Evolutionary conservation across 768 basidiomycete species (phyloP).

Genomic region (Mycena polygramma): DNA sequence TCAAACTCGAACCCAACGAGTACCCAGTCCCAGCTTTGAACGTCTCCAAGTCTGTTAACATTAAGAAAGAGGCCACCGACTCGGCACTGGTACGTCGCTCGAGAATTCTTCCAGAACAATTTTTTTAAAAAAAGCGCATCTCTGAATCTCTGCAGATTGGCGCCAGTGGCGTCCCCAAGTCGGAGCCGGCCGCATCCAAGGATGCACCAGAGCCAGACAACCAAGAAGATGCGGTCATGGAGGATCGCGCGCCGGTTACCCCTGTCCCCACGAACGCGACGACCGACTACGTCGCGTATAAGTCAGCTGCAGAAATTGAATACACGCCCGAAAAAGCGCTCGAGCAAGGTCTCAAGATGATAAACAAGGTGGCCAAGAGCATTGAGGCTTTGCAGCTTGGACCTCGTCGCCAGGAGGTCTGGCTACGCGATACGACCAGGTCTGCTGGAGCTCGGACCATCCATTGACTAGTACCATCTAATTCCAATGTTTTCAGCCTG

Average conservation of each 20-base stretch:
- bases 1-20: constrained; percentile 34
- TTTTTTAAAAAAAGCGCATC: too few relatives aligned
- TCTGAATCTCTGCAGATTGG: neutral
- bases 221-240: constrained; percentile 18
- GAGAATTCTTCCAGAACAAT: too few relatives aligned
- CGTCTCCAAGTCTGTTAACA: constrained; percentile 25
- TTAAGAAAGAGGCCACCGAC: constrained; percentile 43
- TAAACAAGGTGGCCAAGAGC: constrained; percentile 49
- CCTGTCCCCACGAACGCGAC: constrained; percentile 23
- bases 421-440: constrained; percentile 67
- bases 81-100: neutral
- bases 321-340: constrained; percentile 65
- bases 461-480: neutral
- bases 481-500: constrained; percentile 52
- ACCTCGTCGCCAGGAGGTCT: constrained; percentile 70
- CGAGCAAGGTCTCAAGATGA: constrained; percentile 58
- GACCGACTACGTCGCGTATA: constrained; percentile 52
- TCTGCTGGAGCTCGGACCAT: constrained; percentile 40
- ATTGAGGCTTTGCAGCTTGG: constrained; percentile 63
- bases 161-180: neutral
- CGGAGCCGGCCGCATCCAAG: neutral
- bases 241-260: constrained; percentile 15
- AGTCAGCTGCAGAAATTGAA: constrained; percentile 56
- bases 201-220: neutral
- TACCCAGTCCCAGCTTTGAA: constrained; percentile 16